A percentile compares a stretch with the other conserved stretches of the same genome.
Evolutionary conservation across 1,284 basidiomycete genomes (phyloP).

Genomic region (Sporisorium iseilematis-ciliati): DNA sequence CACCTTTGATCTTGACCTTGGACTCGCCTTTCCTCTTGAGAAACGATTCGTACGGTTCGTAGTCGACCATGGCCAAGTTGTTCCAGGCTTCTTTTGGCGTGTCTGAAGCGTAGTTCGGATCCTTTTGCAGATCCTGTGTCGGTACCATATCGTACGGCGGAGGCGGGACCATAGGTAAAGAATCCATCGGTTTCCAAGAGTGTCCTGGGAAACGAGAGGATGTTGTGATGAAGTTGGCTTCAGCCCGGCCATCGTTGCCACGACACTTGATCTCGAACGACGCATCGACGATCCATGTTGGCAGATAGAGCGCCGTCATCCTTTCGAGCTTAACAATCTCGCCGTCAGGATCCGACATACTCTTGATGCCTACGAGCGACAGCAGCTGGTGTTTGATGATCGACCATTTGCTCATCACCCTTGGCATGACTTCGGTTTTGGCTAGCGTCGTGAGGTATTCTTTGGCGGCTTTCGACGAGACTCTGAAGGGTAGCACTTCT

Average conservation of each 20-base stretch:
- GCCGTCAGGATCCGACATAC: conserved; percentile 12
- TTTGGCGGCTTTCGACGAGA: conserved; percentile 29
- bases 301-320: conserved; percentile 47
- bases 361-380: conserved; percentile 19
- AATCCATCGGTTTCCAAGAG: conserved; percentile 52
- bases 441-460: conserved; percentile 32
- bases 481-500: conserved; percentile 39
- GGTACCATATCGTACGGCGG: conserved; percentile 36
- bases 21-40: conserved; percentile 12
- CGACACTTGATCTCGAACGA: conserved; percentile 48
- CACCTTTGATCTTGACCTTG: conserved; percentile 36
- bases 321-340: conserved; percentile 33
- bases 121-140: conserved; percentile 5
- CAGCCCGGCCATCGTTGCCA: conserved; percentile 45
- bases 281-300: conserved; percentile 47
- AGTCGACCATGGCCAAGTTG: conserved; percentile 42
- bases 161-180: conserved; percentile 40
- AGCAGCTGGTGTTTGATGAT: conserved; percentile 29
- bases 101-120: conserved; percentile 11
- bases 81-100: conserved; percentile 19
- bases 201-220: conserved; percentile 40
- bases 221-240: conserved; percentile 35
- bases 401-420: conserved; percentile 26
- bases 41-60: conserved; percentile 37
- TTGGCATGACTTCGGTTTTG: conserved; percentile 26